phyloP scores from a whole-genome alignment of 202 grass and related monocot species.

The Zizania palustris region DNA sequence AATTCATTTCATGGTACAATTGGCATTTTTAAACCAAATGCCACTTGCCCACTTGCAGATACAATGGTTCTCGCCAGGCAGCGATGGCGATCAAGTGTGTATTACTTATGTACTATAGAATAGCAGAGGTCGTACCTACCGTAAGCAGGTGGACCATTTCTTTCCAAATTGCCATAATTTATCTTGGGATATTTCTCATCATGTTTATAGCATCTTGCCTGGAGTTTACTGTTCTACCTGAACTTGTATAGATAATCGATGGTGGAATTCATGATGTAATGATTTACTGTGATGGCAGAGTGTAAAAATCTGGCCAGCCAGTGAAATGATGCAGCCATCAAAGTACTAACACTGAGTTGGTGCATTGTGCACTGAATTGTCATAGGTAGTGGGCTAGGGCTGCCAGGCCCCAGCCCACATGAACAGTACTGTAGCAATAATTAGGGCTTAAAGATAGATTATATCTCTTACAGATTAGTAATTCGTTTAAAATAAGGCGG shows the following conservation, averaged over 20 bases:
- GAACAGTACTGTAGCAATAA: too few relatives aligned
- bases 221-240: slow-evolving; percentile 3
- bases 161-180: slow-evolving; percentile 30
- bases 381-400: too few relatives aligned
- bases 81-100: slow-evolving; percentile 91
- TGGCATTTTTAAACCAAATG: slow-evolving; percentile 39
- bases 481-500: too few relatives aligned
- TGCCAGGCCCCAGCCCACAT: too few relatives aligned
- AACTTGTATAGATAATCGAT: slow-evolving; percentile 3
- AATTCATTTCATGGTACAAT: slow-evolving; percentile 28
- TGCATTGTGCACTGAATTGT: background rate
- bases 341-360: background rate
- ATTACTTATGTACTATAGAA: slow-evolving; percentile 91
- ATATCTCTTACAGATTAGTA: too few relatives aligned
- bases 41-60: slow-evolving; percentile 73
- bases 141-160: slow-evolving; percentile 70
- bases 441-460: too few relatives aligned
- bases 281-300: slow-evolving; percentile 11
- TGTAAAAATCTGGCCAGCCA: background rate
- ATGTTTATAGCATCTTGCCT: slow-evolving; percentile 19
- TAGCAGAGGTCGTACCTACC: slow-evolving; percentile 82
- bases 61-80: slow-evolving; percentile 87
- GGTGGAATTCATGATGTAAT: slow-evolving; percentile 8
- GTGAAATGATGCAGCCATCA: slow-evolving; percentile 5
- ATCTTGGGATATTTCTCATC: background rate